These are phyloP conservation scores for Aspergillus pseudoterreus DNA, from an alignment of 2,329 filamentous ascomycete genomes.

Conservation along the genomic window DNA sequence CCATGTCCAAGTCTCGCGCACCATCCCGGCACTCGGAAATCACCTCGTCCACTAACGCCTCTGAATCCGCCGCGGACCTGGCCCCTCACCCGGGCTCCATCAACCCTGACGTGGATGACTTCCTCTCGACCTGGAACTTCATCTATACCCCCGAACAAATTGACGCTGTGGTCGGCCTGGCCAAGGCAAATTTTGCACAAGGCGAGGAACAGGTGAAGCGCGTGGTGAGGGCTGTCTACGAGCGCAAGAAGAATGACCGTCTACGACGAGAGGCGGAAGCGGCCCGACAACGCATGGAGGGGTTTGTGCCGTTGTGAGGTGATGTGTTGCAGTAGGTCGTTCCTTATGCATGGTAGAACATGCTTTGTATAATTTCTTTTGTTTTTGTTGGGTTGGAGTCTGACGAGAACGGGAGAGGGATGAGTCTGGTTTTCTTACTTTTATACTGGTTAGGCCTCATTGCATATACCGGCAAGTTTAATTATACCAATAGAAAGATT, in stretches of 20 bases:
- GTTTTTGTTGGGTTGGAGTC: not conserved
- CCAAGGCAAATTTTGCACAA: slow-evolving; percentile 81
- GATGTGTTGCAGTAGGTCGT: not conserved
- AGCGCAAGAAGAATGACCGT: slow-evolving; percentile 70
- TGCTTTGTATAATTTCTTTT: not conserved
- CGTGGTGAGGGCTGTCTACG: slow-evolving; percentile 84
- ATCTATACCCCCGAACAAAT: slow-evolving; percentile 90
- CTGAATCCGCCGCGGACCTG: slow-evolving; percentile 19
- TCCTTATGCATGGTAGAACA: not conserved
- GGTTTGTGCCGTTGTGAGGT: slow-evolving; percentile 27
- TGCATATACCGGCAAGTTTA: no score
- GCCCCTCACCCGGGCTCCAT: slow-evolving; percentile 60
- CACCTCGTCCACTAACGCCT: slow-evolving; percentile 6
- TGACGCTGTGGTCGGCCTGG: slow-evolving; percentile 76
- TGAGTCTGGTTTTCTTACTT: no score
- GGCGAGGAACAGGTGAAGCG: slow-evolving; percentile 73
- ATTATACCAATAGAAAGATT: no score
- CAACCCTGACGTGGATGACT: slow-evolving; percentile 79
- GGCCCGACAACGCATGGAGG: slow-evolving; percentile 24
- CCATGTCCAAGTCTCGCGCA: slow-evolving; percentile 20
- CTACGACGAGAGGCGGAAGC: slow-evolving; percentile 27
- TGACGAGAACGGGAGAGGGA: no score
- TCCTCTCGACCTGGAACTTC: slow-evolving; percentile 97
- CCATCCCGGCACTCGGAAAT: slow-evolving; percentile 20
- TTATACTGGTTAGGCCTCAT: no score